phyloP scores from a whole-genome alignment of 1,139 yeast species.

The Candida pseudoviswanathii region DNA sequence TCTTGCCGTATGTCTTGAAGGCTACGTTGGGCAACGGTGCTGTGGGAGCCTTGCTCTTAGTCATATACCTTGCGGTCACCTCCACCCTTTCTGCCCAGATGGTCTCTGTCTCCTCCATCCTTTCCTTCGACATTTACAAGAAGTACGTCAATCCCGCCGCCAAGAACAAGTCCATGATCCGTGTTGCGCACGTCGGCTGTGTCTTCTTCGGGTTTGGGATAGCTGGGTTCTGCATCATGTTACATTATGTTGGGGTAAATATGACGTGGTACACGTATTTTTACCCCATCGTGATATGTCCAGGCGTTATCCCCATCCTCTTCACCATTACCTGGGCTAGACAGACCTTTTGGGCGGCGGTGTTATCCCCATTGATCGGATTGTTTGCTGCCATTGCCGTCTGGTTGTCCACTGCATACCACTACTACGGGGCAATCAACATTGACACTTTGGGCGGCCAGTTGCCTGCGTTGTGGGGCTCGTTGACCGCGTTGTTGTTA shows the following conservation, averaged over 20 bases:
- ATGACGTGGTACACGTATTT: conserved; percentile 41
- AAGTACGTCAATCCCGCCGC: conserved; percentile 31
- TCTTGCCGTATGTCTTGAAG: conserved; percentile 29
- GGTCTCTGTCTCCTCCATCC: conserved; percentile 33
- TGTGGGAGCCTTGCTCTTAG: conserved; percentile 30
- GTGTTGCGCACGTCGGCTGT: conserved; percentile 30
- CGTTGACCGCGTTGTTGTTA: conserved; percentile 31
- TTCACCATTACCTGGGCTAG: conserved; percentile 36
- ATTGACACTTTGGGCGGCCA: conserved; percentile 30
- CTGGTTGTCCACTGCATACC: conserved; percentile 29
- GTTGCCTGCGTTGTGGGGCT: conserved; percentile 35
- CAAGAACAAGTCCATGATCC: conserved; percentile 27
- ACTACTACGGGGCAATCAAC: conserved; percentile 26
- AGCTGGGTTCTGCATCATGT: conserved; percentile 33
- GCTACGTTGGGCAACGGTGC: conserved; percentile 31
- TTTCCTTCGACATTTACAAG: conserved; percentile 34
- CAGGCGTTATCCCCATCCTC: conserved; percentile 37
- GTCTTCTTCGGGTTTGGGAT: conserved; percentile 31
- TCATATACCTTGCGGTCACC: conserved; percentile 33
- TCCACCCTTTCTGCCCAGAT: conserved; percentile 35
- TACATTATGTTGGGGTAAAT: conserved; percentile 33
- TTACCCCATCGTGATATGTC: conserved; percentile 36
- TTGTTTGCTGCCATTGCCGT: conserved; percentile 24
- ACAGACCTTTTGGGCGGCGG: conserved; percentile 31
- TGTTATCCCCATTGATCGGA: conserved; percentile 29